These are phyloP conservation scores for Miscanthus lutarioriparius DNA, from an alignment of 176 grass and related monocot genomes.

Conservation along the genomic window DNA sequence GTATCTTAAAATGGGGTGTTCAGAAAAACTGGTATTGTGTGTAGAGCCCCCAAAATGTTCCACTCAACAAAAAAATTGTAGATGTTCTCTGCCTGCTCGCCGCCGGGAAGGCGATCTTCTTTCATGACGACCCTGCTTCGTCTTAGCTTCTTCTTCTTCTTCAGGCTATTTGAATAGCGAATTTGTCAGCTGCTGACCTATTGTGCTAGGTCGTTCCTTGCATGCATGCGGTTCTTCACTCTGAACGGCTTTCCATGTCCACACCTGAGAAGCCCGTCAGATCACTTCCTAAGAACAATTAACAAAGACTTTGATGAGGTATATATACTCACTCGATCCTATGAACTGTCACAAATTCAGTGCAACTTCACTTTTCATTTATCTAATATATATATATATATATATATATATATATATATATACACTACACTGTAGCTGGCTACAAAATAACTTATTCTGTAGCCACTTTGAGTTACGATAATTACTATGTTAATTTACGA, in stretches of 20 bases:
- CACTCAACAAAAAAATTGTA: too few relatives aligned
- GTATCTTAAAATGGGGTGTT: too few relatives aligned
- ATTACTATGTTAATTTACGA: too few relatives aligned
- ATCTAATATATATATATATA: not conserved
- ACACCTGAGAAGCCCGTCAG: conserved; percentile 41
- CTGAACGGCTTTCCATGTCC: conserved; percentile 49
- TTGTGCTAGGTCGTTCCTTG: not conserved
- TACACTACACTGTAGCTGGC: too few relatives aligned
- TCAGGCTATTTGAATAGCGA: not conserved
- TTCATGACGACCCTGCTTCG: not conserved
- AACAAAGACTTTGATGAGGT: conserved; percentile 60
- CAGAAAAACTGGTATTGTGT: too few relatives aligned
- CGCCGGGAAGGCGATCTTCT: conserved; percentile 46
- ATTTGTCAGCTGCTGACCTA: not conserved
- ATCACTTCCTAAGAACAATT: conserved; percentile 47
- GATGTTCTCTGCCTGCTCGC: conserved; percentile 56
- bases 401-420: too few relatives aligned
- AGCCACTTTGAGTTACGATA: too few relatives aligned
- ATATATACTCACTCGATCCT: not conserved
- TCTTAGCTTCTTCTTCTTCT: not conserved
- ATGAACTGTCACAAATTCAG: not conserved
- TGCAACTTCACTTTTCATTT: not conserved
- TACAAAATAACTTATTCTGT: too few relatives aligned
- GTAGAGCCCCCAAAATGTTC: too few relatives aligned
- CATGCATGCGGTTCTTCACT: conserved; percentile 40